These are phyloP conservation scores for Litsea cubeba DNA, from an alignment of 164 flowering plant genomes.

Conservation along the genomic window DNA sequence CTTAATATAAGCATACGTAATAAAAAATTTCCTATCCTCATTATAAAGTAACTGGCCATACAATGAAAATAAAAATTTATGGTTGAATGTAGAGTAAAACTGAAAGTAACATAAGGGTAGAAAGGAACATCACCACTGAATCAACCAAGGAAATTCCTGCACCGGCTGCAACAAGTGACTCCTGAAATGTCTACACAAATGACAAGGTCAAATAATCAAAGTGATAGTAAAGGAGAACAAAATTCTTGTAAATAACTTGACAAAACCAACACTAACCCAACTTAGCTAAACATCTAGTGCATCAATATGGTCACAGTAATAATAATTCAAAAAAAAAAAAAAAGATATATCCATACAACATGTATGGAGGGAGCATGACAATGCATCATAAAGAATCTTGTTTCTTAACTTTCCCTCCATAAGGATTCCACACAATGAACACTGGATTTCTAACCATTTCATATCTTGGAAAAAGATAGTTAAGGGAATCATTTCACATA, in stretches of 20 bases:
- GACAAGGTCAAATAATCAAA: not conserved
- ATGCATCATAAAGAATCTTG: not conserved
- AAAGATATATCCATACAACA: not conserved
- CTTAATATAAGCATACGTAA: not conserved
- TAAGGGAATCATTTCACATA: not conserved
- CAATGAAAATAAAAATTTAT: not conserved
- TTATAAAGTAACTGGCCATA: not conserved
- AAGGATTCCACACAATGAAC: too few species aligned
- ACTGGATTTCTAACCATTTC: too few species aligned
- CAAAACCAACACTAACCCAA: not conserved
- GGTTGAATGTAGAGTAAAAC: not conserved
- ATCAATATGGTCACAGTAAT: not conserved
- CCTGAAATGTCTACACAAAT: slow-evolving; percentile 78
- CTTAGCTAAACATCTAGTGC: not conserved
- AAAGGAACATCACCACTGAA: slow-evolving; percentile 74
- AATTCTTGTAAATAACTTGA: not conserved
- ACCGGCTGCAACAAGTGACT: slow-evolving; percentile 89
- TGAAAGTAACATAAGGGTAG: not conserved
- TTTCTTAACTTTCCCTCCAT: too few species aligned
- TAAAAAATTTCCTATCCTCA: not conserved
- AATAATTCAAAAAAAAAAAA: not conserved
- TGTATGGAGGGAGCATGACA: not conserved
- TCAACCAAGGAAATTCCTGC: slow-evolving; percentile 84
- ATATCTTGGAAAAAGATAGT: not conserved
- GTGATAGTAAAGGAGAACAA: not conserved